Conservation (phyloP, 495 filamentous ascomycete genomes). For the Hyphodiscus hymeniophilus region DNA sequence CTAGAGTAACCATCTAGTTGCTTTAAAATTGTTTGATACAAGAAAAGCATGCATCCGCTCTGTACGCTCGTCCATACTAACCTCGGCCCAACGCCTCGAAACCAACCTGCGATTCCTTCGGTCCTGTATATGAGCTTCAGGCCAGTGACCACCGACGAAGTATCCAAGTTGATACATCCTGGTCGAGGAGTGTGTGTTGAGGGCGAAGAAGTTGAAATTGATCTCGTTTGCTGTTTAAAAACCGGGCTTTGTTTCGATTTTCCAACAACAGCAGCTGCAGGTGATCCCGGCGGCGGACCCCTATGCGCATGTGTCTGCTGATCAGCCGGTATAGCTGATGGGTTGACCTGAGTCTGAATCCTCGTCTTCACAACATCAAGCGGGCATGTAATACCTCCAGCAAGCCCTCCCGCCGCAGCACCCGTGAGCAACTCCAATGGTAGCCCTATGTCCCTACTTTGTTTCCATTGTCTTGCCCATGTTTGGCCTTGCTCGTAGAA, state of each 20-base stretch:
- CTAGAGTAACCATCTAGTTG: constrained; percentile 45
- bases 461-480: constrained; percentile 63
- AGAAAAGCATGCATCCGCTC: constrained; percentile 91
- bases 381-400: constrained; percentile 89
- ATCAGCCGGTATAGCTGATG: constrained; percentile 3
- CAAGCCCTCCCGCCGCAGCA: constrained; percentile 86
- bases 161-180: constrained; percentile 69
- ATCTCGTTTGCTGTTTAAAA: constrained; percentile 42
- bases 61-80: constrained; percentile 98
- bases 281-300: constrained; percentile 1
- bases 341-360: constrained; percentile 87
- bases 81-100: constrained; percentile 87
- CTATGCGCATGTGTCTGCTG: constrained; percentile 5
- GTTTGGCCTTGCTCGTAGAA: constrained; percentile 93
- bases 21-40: constrained; percentile 84
- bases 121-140: constrained; percentile 78
- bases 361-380: constrained; percentile 96
- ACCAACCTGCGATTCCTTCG: constrained; percentile 85
- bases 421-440: constrained; percentile 82
- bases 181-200: constrained; percentile 69
- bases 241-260: constrained; percentile 11
- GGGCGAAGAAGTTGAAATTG: constrained; percentile 80
- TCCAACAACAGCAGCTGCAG: constrained; percentile 12
- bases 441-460: constrained; percentile 70
- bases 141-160: constrained; percentile 79